These are phyloP conservation scores for Termitomyces sp. DNA, from an alignment of 768 basidiomycete species.

Conservation along the genomic window DNA sequence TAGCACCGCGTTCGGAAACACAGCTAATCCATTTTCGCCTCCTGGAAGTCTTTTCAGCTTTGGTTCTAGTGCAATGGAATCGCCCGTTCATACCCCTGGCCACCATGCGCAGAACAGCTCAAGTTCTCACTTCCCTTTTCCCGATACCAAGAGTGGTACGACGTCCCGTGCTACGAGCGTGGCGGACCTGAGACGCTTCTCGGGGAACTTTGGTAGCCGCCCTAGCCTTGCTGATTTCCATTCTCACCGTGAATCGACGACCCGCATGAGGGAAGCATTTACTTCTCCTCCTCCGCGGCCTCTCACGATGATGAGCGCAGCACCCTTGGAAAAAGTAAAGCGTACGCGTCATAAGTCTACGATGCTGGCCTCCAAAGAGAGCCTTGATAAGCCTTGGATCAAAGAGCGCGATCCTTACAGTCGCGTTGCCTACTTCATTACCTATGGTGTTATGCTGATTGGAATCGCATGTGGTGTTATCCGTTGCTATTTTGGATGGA, in stretches of 20 bases:
- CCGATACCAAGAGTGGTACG: constrained; percentile 32
- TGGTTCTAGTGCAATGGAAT: constrained; percentile 29
- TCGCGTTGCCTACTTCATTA: constrained; percentile 58
- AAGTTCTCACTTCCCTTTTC: constrained; percentile 28
- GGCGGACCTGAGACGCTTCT: constrained; percentile 38
- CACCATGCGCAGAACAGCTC: constrained; percentile 16
- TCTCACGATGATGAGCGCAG: constrained; percentile 48
- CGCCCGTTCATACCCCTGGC: constrained; percentile 23
- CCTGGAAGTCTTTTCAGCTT: constrained; percentile 45
- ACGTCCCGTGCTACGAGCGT: constrained; percentile 38
- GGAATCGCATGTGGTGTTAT: constrained; percentile 52
- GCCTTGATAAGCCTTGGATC: constrained; percentile 65
- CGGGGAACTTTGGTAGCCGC: constrained; percentile 36
- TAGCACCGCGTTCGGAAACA: constrained; percentile 29
- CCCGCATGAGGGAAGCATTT: constrained; percentile 51
- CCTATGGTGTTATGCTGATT: constrained; percentile 55
- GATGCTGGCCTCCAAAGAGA: constrained; percentile 33
- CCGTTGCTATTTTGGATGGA: constrained; percentile 57
- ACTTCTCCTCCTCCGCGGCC: constrained; percentile 57
- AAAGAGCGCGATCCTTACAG: constrained; percentile 50
- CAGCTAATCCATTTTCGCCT: constrained; percentile 49
- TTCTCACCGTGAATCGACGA: constrained; percentile 32
- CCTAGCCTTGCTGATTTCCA: constrained; percentile 26
- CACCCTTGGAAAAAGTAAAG: constrained; percentile 40
- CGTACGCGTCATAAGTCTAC: constrained; percentile 49